Conservation (phyloP, 495 filamentous ascomycete genomes). For the Penicillium diatomitis region DNA sequence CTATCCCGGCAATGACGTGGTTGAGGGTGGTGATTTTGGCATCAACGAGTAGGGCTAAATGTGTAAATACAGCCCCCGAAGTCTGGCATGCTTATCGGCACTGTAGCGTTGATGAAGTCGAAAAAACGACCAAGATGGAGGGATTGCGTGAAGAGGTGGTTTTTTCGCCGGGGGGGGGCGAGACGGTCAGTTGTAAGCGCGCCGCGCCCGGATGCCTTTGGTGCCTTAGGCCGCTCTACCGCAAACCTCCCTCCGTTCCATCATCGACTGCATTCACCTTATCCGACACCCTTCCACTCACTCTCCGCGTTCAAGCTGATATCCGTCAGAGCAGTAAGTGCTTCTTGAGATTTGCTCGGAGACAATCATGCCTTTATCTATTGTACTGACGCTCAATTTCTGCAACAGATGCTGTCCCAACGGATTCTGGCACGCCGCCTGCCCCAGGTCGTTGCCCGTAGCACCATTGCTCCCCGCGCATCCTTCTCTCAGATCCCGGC, state of each 20-base stretch:
- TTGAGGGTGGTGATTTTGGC: constrained; percentile 49
- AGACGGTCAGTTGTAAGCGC: constrained; percentile 19
- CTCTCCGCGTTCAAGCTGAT: constrained; percentile 18
- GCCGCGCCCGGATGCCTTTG: constrained; percentile 15
- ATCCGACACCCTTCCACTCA: constrained; percentile 15
- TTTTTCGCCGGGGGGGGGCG: constrained; percentile 28
- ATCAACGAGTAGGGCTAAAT: constrained; percentile 53
- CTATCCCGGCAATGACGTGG: constrained; percentile 57
- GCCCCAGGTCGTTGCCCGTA: constrained; percentile 35
- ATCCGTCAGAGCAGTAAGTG: constrained; percentile 25
- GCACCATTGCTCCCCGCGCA: constrained; percentile 44
- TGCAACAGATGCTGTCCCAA: constrained; percentile 55
- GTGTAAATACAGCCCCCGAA: constrained; percentile 42
- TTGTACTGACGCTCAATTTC: constrained; percentile 14
- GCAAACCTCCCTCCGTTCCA: constrained; percentile 32
- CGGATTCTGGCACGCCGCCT: constrained; percentile 45
- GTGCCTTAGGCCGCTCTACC: constrained; percentile 14
- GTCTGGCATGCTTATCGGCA: constrained; percentile 54
- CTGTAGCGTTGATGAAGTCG: constrained; percentile 28
- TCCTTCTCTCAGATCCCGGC: constrained; percentile 42
- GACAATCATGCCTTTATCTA: neutral
- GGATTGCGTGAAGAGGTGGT: constrained; percentile 35
- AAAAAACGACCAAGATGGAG: constrained; percentile 24
- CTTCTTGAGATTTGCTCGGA: neutral
- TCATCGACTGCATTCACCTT: constrained; percentile 18